Percentiles rank a stretch among this genome's conserved stretches.
Evolutionary conservation across 2,329 filamentous ascomycete species (phyloP).

Genomic region (Thelonectria rubi): DNA sequence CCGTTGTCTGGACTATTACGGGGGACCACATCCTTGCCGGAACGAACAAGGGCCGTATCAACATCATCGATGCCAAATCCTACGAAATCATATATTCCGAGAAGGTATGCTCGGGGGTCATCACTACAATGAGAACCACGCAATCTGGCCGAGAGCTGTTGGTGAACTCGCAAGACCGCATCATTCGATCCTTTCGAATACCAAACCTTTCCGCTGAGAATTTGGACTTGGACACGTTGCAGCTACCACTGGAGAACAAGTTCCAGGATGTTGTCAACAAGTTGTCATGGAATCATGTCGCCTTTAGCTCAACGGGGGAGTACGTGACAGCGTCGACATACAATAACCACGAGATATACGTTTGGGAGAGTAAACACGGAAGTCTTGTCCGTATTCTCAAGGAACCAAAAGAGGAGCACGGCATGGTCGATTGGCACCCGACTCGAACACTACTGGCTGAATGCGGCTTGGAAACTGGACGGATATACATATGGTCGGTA

Average conservation of each 20-base stretch:
- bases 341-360: conserved; percentile 98
- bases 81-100: conserved; percentile 88
- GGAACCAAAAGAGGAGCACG: conserved; percentile 94
- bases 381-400: conserved; percentile 97
- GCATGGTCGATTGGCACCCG: conserved; percentile 97
- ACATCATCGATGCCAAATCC: conserved; percentile 87
- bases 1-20: conserved; percentile 84
- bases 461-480: conserved; percentile 90
- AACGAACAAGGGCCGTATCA: conserved; percentile 95
- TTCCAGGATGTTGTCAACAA: conserved; percentile 98
- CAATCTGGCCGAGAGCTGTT: conserved; percentile 84
- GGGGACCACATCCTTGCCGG: conserved; percentile 92
- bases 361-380: conserved; percentile 94
- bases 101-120: conserved; percentile 85
- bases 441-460: conserved; percentile 86
- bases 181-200: conserved; percentile 91
- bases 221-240: conserved; percentile 84
- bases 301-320: conserved; percentile 92
- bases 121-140: conserved; percentile 87
- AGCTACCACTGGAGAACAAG: conserved; percentile 93
- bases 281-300: conserved; percentile 95
- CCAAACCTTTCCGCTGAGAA: conserved; percentile 76
- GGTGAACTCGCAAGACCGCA: conserved; percentile 92
- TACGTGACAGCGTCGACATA: conserved; percentile 97
- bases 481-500: conserved; percentile 96